Conservation (phyloP, 1,284 basidiomycete species). For the Cutaneotrichosporon sp. region DNA sequence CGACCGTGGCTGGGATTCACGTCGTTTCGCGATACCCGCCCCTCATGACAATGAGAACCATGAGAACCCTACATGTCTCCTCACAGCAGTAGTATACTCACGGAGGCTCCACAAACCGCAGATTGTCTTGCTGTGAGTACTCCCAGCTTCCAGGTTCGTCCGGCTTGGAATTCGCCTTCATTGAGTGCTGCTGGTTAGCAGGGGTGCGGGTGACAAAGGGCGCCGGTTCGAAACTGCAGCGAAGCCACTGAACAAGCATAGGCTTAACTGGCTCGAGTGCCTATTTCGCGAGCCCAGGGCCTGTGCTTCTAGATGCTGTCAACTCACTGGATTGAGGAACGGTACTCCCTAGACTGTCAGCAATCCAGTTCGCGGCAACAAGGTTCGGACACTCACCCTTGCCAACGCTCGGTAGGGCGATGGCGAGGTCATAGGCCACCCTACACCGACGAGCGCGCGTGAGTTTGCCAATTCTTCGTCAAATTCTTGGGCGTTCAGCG, state of each 20-base stretch:
- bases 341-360: slow-evolving; percentile 1
- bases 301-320: too few relatives aligned
- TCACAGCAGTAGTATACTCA: not conserved
- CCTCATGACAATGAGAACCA: too few relatives aligned
- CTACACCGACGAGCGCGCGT: slow-evolving; percentile 26
- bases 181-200: not conserved
- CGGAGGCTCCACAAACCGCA: not conserved
- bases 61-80: too few relatives aligned
- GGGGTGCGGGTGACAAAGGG: too few relatives aligned
- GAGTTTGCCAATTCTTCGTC: slow-evolving; percentile 12
- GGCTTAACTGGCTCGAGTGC: too few relatives aligned
- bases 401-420: slow-evolving; percentile 18
- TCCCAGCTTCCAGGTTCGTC: not conserved
- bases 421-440: slow-evolving; percentile 18
- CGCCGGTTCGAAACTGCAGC: too few relatives aligned
- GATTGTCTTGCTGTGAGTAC: slow-evolving; percentile 1
- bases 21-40: too few relatives aligned
- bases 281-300: too few relatives aligned
- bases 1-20: too few relatives aligned
- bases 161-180: not conserved
- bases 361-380: not conserved
- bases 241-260: too few relatives aligned
- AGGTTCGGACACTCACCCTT: not conserved
- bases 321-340: slow-evolving; percentile 5
- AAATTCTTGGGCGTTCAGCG: slow-evolving; percentile 15